Evolutionary conservation across 768 basidiomycete species (phyloP), one percentile per base, ranked within the genome.

Genomic region (Mycena chlorophos): DNA sequence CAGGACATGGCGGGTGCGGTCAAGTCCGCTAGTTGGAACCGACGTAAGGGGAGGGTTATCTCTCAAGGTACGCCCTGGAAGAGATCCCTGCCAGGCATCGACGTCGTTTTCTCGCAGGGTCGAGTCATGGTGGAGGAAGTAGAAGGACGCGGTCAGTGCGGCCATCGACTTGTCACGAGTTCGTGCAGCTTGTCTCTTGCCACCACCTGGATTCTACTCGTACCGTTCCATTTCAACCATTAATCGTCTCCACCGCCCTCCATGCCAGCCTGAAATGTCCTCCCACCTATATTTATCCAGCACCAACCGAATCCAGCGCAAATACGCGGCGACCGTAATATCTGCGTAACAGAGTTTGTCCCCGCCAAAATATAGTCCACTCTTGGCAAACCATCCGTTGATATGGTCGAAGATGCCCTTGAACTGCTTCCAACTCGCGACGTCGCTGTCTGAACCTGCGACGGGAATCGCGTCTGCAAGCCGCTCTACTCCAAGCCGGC

Each of bases 271-370:
- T 38, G 55, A 57, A 16, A 81, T 54, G n/a, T 71, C 68, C 42
- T 67, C 71, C 78, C 78, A 82, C 49, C 75, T 70, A 38, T 68
- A 58, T 51, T 69, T 66, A 6, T 75, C 74, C 45, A 67, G 66
- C 2, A 73, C 30, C 13, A 58, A 59, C 58, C 67, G 75, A 8
- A 69, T 51, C 66, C 68, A 77, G 0, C 63, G 23, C 8, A 76
- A 50, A 38, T 65, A 63, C 3, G 60, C 55, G 2, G 64, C 77
- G 22, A 79, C 56, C 2, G 69, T 67, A 26, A 80, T 66, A 61
- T 83, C 80, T 0, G 71, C 73, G 64, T 73, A 81, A 1, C 67
- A 70, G 8, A 71, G 59, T 13, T 56, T 60, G 5, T 71, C 62
- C 1, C 78, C 79, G 56, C 75, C 66, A 19, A 80, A 55, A 52